Evolutionary conservation across 139 green algal species (phyloP), one percentile per base, ranked within the genome.

Genomic region (Spirogloea muscicola): DNA sequence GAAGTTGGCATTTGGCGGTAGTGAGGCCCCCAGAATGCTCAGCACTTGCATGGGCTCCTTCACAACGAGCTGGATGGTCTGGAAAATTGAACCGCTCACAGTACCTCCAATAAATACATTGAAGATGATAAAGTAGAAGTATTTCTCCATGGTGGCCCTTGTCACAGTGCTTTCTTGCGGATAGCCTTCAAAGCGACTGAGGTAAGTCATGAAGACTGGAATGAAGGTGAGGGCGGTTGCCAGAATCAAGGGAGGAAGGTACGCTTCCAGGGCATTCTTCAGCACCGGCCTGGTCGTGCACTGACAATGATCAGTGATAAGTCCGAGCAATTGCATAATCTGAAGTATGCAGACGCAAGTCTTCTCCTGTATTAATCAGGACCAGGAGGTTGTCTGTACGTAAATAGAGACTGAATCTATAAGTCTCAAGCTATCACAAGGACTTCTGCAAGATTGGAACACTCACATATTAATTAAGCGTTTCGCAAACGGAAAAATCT

Each of bases 71-170:
- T 77, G 16, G n/a, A 79, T 69, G 40, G 7, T 34, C 5, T 16
- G 36, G 3, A 60, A 69, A 4, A 83, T 9, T 6, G 68, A 62
- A 41, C 68, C 67, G 6, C 7, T 38, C 18, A 79, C 41, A 4
- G 71, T 82, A 9, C 83, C 42, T 31, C 71, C 71, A n/a, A 79
- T 75, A 27, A 79, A 79, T 18, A 81, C 70, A 16, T 79, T 79
- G 70, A 79, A 84, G 5, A 79, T 70, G 16, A 80, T 75, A 18
- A 79, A 79, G 5, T 41, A 82, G 58, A 58, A 79, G 42, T 72
- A 60, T 43, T 76, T 76, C 6, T 38, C 57, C 6, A 38, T 33
- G 25, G 55, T 29, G 7, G 27, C 58, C 9, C 58, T 10, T 18
- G 29, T 33, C 7, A 31, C 68, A 9, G 65, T 34, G 9, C 6